Conservation (phyloP, 1,284 basidiomycete genomes). For the Erythrobasidium hasegawianum region DNA sequence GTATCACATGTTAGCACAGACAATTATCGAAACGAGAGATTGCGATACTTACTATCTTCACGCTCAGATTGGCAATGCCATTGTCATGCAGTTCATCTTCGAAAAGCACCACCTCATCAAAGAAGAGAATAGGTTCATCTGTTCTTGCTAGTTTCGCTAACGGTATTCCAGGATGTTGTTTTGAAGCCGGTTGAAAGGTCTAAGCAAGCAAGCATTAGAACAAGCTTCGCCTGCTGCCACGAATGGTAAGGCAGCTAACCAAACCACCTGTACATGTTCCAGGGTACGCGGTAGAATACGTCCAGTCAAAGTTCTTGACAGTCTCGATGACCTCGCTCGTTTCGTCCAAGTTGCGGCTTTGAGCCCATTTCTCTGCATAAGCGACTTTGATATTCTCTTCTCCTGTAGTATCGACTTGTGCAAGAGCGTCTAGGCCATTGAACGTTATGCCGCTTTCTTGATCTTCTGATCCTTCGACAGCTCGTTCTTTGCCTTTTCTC, state of each 20-base stretch:
- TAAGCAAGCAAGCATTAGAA: slow-evolving; percentile 2
- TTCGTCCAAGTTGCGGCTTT: slow-evolving; percentile 8
- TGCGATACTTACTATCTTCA: slow-evolving; percentile 68
- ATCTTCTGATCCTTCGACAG: slow-evolving; percentile 2
- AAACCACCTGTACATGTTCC: slow-evolving; percentile 52
- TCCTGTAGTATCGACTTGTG: slow-evolving; percentile 69
- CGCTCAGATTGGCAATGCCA: slow-evolving; percentile 73
- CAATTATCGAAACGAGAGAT: background rate
- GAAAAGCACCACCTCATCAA: slow-evolving; percentile 84
- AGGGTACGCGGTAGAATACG: slow-evolving; percentile 83
- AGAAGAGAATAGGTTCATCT: slow-evolving; percentile 84
- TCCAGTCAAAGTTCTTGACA: slow-evolving; percentile 85
- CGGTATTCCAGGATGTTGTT: slow-evolving; percentile 57
- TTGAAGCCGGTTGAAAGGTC: slow-evolving; percentile 52
- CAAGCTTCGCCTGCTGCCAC: background rate
- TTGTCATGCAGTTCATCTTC: slow-evolving; percentile 95
- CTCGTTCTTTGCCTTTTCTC: slow-evolving; percentile 43
- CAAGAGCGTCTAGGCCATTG: slow-evolving; percentile 65
- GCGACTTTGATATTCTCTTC: slow-evolving; percentile 84
- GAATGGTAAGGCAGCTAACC: background rate
- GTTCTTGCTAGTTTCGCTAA: slow-evolving; percentile 76
- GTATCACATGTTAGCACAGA: background rate
- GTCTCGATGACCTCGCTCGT: slow-evolving; percentile 29
- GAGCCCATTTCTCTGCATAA: slow-evolving; percentile 83
- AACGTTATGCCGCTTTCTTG: slow-evolving; percentile 60